A percentile compares a stretch with the other conserved stretches of the same genome.
phyloP scores from a whole-genome alignment of 495 filamentous ascomycete genomes.

The Aspergillus bertholletiae region DNA sequence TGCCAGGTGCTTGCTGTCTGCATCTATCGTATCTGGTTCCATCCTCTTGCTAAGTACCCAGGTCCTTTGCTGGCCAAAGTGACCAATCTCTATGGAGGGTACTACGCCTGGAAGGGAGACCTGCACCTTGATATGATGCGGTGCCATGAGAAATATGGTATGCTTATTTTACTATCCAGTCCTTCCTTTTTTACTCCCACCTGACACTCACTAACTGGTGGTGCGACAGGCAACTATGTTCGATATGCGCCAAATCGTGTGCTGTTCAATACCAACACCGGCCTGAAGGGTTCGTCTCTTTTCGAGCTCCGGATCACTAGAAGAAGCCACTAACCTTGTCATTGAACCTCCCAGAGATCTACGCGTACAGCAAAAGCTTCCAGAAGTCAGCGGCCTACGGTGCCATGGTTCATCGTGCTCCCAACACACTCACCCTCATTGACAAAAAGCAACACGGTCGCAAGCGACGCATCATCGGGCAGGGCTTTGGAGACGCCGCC shows the following conservation, averaged over 20 bases:
- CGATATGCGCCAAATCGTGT: slow-evolving; percentile 1
- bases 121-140: slow-evolving; percentile 22
- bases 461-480: slow-evolving; percentile 31
- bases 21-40: slow-evolving; percentile 31
- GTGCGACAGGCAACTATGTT: not conserved
- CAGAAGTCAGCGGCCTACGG: slow-evolving; percentile 33
- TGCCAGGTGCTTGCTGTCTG: slow-evolving; percentile 20
- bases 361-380: slow-evolving; percentile 25
- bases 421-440: slow-evolving; percentile 35
- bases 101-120: slow-evolving; percentile 26
- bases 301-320: not conserved
- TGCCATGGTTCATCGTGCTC: slow-evolving; percentile 29
- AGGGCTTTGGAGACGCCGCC: slow-evolving; percentile 34
- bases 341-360: slow-evolving; percentile 16
- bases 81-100: slow-evolving; percentile 28
- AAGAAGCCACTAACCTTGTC: not conserved
- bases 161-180: slow-evolving; percentile 60
- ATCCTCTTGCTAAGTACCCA: slow-evolving; percentile 37
- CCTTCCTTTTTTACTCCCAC: not conserved
- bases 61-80: slow-evolving; percentile 34
- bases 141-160: slow-evolving; percentile 34
- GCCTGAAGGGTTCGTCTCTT: not conserved
- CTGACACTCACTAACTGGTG: not conserved
- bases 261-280: not conserved
- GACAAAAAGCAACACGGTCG: slow-evolving; percentile 35